A percentile compares a stretch with the other conserved stretches of the same genome.
Conservation (phyloP, 2,329 filamentous ascomycete species). For the Aspergillus sp. region DNA sequence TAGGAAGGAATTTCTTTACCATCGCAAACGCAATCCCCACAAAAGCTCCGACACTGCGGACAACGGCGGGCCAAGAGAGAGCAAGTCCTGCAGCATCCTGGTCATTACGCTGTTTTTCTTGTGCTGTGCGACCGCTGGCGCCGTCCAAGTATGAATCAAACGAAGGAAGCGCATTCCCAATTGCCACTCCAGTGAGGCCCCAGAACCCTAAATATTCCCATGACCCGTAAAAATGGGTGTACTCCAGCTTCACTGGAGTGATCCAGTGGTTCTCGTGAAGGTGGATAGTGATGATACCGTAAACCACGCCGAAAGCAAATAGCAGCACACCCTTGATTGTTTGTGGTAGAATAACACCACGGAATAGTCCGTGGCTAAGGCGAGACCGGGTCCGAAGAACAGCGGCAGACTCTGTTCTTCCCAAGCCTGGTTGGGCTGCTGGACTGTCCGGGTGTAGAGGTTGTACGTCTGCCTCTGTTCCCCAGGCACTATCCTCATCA, state of each 20-base stretch:
- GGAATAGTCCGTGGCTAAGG: slow-evolving; percentile 39
- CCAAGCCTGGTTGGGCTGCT: slow-evolving; percentile 40
- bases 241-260: slow-evolving; percentile 61
- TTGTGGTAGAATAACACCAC: slow-evolving; percentile 54
- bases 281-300: slow-evolving; percentile 77
- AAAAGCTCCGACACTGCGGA: slow-evolving; percentile 69
- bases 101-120: slow-evolving; percentile 27
- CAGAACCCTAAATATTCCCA: slow-evolving; percentile 76
- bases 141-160: slow-evolving; percentile 74
- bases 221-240: slow-evolving; percentile 51
- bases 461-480: slow-evolving; percentile 72
- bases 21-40: slow-evolving; percentile 77
- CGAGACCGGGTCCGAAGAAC: slow-evolving; percentile 36
- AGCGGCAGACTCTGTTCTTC: slow-evolving; percentile 25
- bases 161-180: slow-evolving; percentile 81
- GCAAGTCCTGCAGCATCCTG: slow-evolving; percentile 30
- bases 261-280: slow-evolving; percentile 69
- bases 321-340: slow-evolving; percentile 63
- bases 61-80: slow-evolving; percentile 68
- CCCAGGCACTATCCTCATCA: slow-evolving; percentile 72
- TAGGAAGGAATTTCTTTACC: slow-evolving; percentile 58
- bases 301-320: slow-evolving; percentile 76
- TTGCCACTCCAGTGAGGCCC: slow-evolving; percentile 73
- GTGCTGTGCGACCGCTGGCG: slow-evolving; percentile 37
- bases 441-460: slow-evolving; percentile 57